Evolutionary conservation across 2,329 filamentous ascomycete genomes (phyloP).

Genomic region (Trichophyton equinum): DNA sequence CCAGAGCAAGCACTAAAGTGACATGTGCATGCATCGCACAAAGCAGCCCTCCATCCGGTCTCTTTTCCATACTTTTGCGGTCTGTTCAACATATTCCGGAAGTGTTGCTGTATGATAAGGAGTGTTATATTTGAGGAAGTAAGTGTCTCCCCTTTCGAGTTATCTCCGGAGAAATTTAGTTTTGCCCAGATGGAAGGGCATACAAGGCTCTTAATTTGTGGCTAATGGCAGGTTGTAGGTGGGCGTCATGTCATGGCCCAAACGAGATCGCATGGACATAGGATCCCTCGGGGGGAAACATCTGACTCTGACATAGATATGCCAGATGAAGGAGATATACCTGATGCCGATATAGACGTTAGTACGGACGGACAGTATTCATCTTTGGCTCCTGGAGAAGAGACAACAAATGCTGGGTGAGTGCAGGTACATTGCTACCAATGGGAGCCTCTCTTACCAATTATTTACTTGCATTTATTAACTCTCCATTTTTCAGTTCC

Average conservation of each 20-base stretch:
- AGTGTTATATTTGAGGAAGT: background rate
- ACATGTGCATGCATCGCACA: background rate
- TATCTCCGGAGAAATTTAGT: background rate
- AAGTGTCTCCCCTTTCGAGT: background rate
- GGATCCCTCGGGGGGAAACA: background rate
- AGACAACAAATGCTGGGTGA: background rate
- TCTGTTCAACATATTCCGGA: background rate
- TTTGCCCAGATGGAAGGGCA: background rate
- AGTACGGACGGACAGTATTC: conserved; percentile 2
- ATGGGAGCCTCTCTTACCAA: background rate
- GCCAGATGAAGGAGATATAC: background rate
- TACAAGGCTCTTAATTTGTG: background rate
- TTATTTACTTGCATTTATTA: background rate
- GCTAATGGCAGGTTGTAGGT: background rate
- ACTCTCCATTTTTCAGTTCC: conserved; percentile 16
- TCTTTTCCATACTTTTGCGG: background rate
- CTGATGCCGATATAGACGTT: background rate
- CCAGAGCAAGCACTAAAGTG: background rate
- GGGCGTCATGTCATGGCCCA: conserved; percentile 11
- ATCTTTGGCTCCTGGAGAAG: background rate
- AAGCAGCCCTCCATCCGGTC: background rate
- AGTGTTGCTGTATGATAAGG: background rate
- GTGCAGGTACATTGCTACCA: background rate
- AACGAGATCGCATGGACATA: conserved; percentile 6
- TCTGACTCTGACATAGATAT: background rate